Evolutionary conservation across 306 rosid genomes (phyloP).

Genomic region (Pachyrhizus erosus): DNA sequence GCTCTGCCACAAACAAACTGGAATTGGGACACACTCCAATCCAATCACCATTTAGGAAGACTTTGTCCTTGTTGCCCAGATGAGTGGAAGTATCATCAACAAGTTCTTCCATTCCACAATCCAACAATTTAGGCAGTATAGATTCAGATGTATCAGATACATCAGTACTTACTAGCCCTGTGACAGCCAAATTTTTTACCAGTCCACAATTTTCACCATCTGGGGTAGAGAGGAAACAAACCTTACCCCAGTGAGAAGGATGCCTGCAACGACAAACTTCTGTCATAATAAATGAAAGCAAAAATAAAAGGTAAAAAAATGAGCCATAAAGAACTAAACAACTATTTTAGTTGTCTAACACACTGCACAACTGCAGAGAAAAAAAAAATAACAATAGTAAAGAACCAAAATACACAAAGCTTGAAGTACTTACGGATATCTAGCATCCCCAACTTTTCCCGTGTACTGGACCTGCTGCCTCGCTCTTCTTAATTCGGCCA

Average conservation of each 20-base stretch:
- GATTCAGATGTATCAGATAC: constrained; percentile 46
- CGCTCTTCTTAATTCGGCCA: constrained; percentile 87
- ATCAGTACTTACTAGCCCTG: constrained; percentile 81
- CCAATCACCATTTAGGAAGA: constrained; percentile 92
- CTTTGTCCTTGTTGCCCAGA: constrained; percentile 65
- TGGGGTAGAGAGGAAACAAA: constrained; percentile 93
- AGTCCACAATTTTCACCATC: constrained; percentile 99
- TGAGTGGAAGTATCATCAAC: constrained; percentile 68
- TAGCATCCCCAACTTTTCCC: constrained; percentile 97
- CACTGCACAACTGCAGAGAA: neutral
- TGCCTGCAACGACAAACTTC: constrained; percentile 72
- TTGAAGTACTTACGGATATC: constrained; percentile 89
- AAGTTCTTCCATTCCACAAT: constrained; percentile 81
- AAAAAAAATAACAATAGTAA: neutral
- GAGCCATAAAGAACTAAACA: neutral
- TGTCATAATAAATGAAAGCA: constrained; percentile 30
- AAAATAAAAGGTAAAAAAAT: neutral
- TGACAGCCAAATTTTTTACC: constrained; percentile 85
- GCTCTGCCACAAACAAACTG: constrained; percentile 59
- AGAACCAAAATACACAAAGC: constrained; percentile 23
- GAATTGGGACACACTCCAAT: constrained; percentile 83
- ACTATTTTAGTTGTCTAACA: neutral
- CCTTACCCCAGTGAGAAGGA: constrained; percentile 99
- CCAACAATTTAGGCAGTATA: constrained; percentile 53
- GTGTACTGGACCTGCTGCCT: constrained; percentile 95